Evolutionary conservation across 805 yeast species (phyloP).

Genomic region (Yarrowia bubula): DNA sequence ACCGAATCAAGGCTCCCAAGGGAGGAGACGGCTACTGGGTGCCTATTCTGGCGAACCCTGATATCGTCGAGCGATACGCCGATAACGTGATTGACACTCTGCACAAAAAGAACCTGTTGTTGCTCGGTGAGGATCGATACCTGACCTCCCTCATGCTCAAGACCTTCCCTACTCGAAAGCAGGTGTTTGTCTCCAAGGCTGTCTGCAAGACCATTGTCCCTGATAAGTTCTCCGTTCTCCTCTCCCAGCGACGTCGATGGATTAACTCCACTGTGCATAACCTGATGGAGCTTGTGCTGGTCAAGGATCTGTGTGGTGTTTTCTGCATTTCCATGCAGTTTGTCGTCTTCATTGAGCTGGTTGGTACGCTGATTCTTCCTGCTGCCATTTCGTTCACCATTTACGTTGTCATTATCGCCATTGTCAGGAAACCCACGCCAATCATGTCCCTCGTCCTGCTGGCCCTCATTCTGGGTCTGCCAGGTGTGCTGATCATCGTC

Average conservation of each 20-base stretch:
- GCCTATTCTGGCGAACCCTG: conserved; percentile 89
- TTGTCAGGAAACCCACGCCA: conserved; percentile 75
- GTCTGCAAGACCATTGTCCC: conserved; percentile 92
- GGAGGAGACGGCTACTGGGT: conserved; percentile 82
- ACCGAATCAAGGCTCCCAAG: conserved; percentile 87
- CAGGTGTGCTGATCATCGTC: conserved; percentile 74
- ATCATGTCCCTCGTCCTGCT: conserved; percentile 70
- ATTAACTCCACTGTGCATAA: conserved; percentile 94
- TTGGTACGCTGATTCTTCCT: conserved; percentile 87
- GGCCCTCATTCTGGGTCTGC: conserved; percentile 78
- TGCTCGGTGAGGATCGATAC: conserved; percentile 89
- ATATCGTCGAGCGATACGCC: conserved; percentile 85
- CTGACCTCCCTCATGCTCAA: conserved; percentile 81
- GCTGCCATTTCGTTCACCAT: conserved; percentile 81
- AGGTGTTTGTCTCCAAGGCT: conserved; percentile 84
- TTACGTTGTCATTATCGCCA: conserved; percentile 72
- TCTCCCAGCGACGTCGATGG: conserved; percentile 97
- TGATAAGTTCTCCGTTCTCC: conserved; percentile 66
- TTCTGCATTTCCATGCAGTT: conserved; percentile 96
- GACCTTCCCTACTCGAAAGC: conserved; percentile 87
- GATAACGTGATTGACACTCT: conserved; percentile 81
- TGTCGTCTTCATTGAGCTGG: conserved; percentile 74
- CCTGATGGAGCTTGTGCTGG: conserved; percentile 80
- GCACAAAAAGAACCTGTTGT: conserved; percentile 79
- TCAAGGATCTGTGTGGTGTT: conserved; percentile 88